Percentiles rank a stretch among this genome's conserved stretches.
phyloP scores from a whole-genome alignment of 805 yeast species.

The Nakazawaea laoshanensis region DNA sequence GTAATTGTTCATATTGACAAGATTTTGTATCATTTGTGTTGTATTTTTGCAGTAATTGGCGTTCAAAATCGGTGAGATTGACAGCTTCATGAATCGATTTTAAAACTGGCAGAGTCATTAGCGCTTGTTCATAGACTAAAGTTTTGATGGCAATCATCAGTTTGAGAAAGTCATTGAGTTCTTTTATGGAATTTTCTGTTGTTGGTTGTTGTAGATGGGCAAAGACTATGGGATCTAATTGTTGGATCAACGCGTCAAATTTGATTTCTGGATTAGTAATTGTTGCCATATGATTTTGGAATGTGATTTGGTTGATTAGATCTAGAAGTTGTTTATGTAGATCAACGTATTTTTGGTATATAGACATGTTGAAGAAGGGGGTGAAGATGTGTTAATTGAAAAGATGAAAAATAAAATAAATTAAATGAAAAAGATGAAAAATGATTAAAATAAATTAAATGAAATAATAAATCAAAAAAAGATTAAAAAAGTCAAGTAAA shows the following conservation, averaged over 20 bases:
- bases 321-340: conserved; percentile 23
- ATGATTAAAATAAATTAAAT: no score
- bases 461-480: no score
- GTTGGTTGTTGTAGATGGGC: conserved; percentile 3
- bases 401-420: no score
- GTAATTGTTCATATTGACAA: conserved; percentile 1
- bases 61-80: conserved; percentile 5
- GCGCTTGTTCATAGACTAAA: conserved; percentile 10
- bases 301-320: conserved; percentile 23
- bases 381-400: no score
- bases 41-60: neutral
- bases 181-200: neutral
- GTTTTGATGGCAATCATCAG: conserved; percentile 7
- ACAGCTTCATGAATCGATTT: conserved; percentile 9
- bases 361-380: neutral
- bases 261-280: neutral
- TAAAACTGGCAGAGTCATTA: conserved; percentile 12
- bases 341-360: conserved; percentile 17
- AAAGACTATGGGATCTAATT: conserved; percentile 6
- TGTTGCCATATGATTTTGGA: conserved; percentile 10
- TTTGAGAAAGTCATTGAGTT: conserved; percentile 6
- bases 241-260: neutral
- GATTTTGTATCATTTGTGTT: conserved; percentile 6
- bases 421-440: no score
- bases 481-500: no score